Evolutionary conservation across 73 alveolate genomes (phyloP).

Genomic region (Stentor roeselii): DNA sequence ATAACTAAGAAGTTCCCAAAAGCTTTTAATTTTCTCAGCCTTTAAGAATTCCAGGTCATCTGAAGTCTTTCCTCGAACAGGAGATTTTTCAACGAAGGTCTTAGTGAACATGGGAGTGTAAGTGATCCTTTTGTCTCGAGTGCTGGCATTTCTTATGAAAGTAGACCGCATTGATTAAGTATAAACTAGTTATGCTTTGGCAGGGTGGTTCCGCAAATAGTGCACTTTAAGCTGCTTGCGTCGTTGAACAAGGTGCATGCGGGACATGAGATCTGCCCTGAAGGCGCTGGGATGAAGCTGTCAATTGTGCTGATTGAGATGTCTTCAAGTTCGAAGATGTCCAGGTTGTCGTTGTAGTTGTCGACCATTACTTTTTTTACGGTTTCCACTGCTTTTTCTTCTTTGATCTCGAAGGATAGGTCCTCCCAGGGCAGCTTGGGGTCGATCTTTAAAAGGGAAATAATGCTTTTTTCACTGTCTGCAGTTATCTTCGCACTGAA

Average conservation of each 20-base stretch:
- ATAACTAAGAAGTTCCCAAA: background rate
- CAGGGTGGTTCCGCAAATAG: background rate
- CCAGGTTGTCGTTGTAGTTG: background rate
- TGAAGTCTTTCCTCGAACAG: background rate
- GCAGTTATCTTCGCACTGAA: background rate
- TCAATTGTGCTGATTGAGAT: background rate
- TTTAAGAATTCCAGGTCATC: background rate
- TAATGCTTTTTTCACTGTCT: background rate
- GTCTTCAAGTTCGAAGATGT: background rate
- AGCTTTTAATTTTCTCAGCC: background rate
- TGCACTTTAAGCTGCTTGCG: background rate
- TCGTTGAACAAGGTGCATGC: background rate
- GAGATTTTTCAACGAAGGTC: background rate
- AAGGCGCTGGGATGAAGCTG: background rate
- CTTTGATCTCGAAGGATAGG: background rate
- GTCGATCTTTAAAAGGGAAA: background rate
- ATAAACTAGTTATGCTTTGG: no score
- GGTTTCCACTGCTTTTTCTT: background rate
- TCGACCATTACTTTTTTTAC: background rate
- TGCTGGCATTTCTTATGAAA: no score
- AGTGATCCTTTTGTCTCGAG: background rate
- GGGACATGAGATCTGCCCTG: constrained; percentile 17
- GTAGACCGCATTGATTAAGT: no score
- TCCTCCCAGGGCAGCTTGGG: constrained; percentile 1
- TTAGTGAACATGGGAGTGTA: background rate